Conservation (phyloP, 805 yeast genomes). For the Lipomyces yamanashiensis region DNA sequence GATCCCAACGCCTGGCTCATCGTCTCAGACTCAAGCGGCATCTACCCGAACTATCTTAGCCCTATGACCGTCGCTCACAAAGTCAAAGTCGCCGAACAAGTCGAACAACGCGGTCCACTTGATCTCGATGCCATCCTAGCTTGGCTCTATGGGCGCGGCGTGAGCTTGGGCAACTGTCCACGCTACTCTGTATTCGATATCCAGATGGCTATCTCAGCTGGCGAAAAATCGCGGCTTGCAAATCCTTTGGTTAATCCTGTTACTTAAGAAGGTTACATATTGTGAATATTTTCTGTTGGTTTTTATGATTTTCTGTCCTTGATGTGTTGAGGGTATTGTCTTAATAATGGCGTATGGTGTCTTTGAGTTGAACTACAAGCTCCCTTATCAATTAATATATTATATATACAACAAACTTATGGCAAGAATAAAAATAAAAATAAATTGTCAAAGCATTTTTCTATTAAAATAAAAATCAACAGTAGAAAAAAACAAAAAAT, state of each 20-base stretch:
- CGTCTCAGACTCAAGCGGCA: neutral
- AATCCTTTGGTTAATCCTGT: neutral
- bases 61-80: conserved; percentile 9
- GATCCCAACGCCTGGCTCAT: neutral
- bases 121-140: conserved; percentile 17
- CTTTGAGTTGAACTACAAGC: too few species aligned
- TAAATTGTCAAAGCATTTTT: neutral
- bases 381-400: too few species aligned
- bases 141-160: conserved; percentile 18
- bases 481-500: conserved; percentile 30
- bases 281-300: neutral
- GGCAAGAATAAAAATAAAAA: neutral
- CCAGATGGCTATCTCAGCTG: conserved; percentile 13
- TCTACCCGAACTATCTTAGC: conserved; percentile 1
- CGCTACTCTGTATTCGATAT: conserved; percentile 13
- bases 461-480: neutral
- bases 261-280: neutral
- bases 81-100: neutral
- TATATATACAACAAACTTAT: too few species aligned
- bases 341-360: too few species aligned
- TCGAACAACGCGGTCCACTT: conserved; percentile 2
- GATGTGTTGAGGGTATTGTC: too few species aligned
- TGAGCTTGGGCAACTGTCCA: conserved; percentile 10
- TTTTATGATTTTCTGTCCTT: too few species aligned
- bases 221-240: neutral